Evolutionary conservation across 805 yeast species (phyloP).

Genomic region (Komagataella kurtzmanii): DNA sequence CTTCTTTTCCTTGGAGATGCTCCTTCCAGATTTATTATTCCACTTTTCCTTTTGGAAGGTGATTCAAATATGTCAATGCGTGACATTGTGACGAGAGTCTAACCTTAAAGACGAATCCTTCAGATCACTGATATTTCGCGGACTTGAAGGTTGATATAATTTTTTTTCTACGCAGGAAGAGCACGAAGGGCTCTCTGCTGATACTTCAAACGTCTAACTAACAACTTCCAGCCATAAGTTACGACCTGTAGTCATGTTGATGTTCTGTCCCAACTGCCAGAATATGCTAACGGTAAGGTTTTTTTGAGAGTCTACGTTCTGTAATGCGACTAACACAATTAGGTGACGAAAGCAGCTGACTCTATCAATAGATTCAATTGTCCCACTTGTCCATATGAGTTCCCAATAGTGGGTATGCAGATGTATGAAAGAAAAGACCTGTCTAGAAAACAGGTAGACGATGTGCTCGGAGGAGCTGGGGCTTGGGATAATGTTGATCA

Average conservation of each 20-base stretch:
- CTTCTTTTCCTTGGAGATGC: neutral
- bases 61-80: constrained; percentile 1
- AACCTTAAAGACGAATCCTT: neutral
- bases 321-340: neutral
- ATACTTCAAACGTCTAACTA: neutral
- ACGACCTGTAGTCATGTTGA: constrained; percentile 40
- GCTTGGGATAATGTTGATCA: constrained; percentile 99
- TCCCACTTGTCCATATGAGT: constrained; percentile 91
- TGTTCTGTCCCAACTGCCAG: constrained; percentile 91
- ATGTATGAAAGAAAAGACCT: constrained; percentile 76
- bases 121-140: neutral
- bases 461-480: constrained; percentile 91
- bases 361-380: constrained; percentile 64
- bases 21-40: neutral
- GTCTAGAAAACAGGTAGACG: constrained; percentile 86
- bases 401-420: constrained; percentile 72
- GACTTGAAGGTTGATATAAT: neutral
- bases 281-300: constrained; percentile 64
- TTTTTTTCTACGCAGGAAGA: neutral
- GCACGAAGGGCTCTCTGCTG: neutral
- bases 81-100: neutral
- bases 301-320: neutral
- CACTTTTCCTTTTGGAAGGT: constrained; percentile 1
- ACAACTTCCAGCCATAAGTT: neutral
- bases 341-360: constrained; percentile 28